phyloP scores from a whole-genome alignment of 768 basidiomycete genomes.

The Boletus edulis region DNA sequence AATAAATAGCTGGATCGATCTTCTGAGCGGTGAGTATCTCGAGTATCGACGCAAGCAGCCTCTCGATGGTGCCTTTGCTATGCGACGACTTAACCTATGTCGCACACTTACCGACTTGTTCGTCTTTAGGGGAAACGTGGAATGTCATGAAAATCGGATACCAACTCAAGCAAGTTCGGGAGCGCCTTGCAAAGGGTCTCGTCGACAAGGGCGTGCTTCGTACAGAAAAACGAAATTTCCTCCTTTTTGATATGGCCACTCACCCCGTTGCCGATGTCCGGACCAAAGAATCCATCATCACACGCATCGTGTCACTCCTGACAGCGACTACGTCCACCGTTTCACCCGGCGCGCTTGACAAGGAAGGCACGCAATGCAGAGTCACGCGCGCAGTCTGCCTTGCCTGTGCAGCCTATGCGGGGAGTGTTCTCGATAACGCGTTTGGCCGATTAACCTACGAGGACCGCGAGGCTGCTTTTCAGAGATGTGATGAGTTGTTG shows the following conservation, averaged over 20 bases:
- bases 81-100: not conserved
- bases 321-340: conserved; percentile 81
- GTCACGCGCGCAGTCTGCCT: conserved; percentile 79
- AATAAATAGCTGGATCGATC: conserved; percentile 92
- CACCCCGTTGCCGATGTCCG: conserved; percentile 95
- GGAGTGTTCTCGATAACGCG: conserved; percentile 93
- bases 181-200: conserved; percentile 94
- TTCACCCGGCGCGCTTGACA: conserved; percentile 69
- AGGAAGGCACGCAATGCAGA: conserved; percentile 79
- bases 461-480: conserved; percentile 90
- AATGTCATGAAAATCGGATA: conserved; percentile 99
- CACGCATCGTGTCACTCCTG: conserved; percentile 72
- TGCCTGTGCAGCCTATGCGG: conserved; percentile 90
- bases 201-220: conserved; percentile 99
- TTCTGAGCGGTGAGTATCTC: conserved; percentile 69
- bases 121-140: conserved; percentile 90
- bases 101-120: not conserved
- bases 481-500: conserved; percentile 90
- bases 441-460: conserved; percentile 88
- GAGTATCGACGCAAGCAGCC: not conserved
- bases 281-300: conserved; percentile 82
- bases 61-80: not conserved
- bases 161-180: conserved; percentile 97
- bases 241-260: conserved; percentile 99
- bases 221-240: conserved; percentile 98